Base-by-base conservation (phyloP, 768 basidiomycete genomes). In the Suillus weaverae region DNA sequence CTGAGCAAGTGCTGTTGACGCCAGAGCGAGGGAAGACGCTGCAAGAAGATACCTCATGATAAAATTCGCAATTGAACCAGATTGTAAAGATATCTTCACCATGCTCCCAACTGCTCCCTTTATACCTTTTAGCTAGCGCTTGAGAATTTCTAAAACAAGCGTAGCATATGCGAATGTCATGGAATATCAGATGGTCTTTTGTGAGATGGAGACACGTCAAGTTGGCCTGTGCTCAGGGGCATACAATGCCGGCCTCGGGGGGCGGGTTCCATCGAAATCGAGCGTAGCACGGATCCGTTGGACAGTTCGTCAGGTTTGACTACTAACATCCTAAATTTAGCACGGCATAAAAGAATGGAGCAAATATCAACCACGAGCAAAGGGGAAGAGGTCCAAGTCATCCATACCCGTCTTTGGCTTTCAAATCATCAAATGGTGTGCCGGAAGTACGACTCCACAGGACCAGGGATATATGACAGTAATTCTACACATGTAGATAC, bases 1-100 rank as follows among this genome's bases (percentile, higher is more conserved):
- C 50, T 81, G 85, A n/a, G 78, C 73, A 46, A 78, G 76, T n/a
- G 60, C 76, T 63, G 57, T 66, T 3, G 77, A 75, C 22, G 75
- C 48, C 46, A 81, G 67, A 33, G 73, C 74, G 51, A 76, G 66
- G 41, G 74, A 71, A 26, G 75, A 65, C 36, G 72, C 26, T 50
- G 48, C 62, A 57, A 72, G 62, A 43, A 70, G 50, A 44, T 71
- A 63, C 64, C 68, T 73, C 67, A 75, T 78, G 46, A 22, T 67
- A 30, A 22, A 56, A 22, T 4, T 1, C 2, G 14, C 4, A 26
- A 38, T 16, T 22, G 4, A 56, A 16, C 36, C 3, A 22, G 26
- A 22, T 1, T 56, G 16, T 38, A 18, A 56, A 56, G 36, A 56
- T 56, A 56, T 22, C 36, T 38, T 38, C 36, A 36, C 14, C 36